Conservation (phyloP, 495 filamentous ascomycete genomes). For the Pseudoneurospora amorphoporcata region DNA sequence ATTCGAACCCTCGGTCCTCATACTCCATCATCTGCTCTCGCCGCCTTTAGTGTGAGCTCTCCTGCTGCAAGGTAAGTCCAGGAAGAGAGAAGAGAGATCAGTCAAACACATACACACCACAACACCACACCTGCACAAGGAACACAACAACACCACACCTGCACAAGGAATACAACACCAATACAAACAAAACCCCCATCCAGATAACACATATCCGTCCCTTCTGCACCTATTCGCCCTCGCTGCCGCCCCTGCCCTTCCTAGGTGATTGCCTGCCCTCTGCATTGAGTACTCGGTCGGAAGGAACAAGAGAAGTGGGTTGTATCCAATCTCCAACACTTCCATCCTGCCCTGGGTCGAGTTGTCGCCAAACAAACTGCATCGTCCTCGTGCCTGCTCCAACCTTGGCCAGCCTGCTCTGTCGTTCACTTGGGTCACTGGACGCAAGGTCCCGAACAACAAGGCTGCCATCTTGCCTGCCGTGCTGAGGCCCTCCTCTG, state of each 20-base stretch:
- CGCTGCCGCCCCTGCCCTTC: background rate
- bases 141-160: no score
- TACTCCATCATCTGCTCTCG: background rate
- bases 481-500: background rate
- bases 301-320: background rate
- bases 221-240: background rate
- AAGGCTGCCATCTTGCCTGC: background rate
- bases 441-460: background rate
- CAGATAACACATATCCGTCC: background rate
- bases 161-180: background rate
- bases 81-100: background rate
- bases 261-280: background rate
- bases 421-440: background rate
- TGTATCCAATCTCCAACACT: background rate
- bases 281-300: background rate
- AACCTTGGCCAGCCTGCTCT: background rate
- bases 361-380: background rate
- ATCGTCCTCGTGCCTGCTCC: background rate
- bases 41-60: background rate
- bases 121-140: background rate
- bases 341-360: background rate
- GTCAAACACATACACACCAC: background rate
- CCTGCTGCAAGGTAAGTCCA: background rate
- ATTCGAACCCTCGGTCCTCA: background rate
- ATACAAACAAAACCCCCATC: background rate